These are phyloP conservation scores for Clonostachys solani DNA, from an alignment of 2,329 filamentous ascomycete genomes.

Conservation along the genomic window DNA sequence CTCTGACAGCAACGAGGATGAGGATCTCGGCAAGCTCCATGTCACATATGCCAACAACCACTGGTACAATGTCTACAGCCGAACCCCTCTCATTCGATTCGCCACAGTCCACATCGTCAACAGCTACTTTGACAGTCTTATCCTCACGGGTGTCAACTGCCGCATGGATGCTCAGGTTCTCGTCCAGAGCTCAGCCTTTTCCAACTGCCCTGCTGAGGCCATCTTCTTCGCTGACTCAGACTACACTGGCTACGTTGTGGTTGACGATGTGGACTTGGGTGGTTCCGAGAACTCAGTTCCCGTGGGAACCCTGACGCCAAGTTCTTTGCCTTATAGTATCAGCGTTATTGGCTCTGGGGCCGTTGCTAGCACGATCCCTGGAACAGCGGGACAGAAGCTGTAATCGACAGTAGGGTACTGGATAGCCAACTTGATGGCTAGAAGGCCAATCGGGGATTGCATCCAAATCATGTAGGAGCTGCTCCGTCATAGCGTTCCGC, in stretches of 20 bases:
- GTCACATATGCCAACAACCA: conserved; percentile 58
- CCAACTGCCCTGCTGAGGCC: conserved; percentile 21
- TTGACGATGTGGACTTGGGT: conserved; percentile 33
- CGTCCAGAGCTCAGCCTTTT: conserved; percentile 46
- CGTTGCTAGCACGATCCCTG: too few relatives aligned
- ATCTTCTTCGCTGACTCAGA: conserved; percentile 29
- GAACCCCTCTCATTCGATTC: conserved; percentile 53
- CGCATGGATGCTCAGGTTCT: conserved; percentile 46
- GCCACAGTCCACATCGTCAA: conserved; percentile 47
- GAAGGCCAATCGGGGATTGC: too few relatives aligned
- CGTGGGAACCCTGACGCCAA: conserved; percentile 3
- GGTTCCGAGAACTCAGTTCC: conserved; percentile 29
- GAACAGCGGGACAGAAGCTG: too few relatives aligned
- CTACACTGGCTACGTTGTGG: conserved; percentile 28
- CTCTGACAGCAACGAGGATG: conserved; percentile 49
- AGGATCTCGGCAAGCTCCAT: conserved; percentile 52
- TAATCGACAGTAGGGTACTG: too few relatives aligned
- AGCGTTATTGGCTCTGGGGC: conserved; percentile 1
- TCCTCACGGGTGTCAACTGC: conserved; percentile 44
- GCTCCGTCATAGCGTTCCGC: too few relatives aligned
- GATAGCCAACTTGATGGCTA: too few relatives aligned
- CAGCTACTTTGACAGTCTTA: conserved; percentile 36
- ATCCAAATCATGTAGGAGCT: too few relatives aligned
- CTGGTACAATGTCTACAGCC: conserved; percentile 55
- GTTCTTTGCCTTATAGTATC: conserved; percentile 4